Evolutionary conservation across 495 filamentous ascomycete species (phyloP), one percentile per base, ranked within the genome.

Genomic region (Thermothielavioides terrestris): DNA sequence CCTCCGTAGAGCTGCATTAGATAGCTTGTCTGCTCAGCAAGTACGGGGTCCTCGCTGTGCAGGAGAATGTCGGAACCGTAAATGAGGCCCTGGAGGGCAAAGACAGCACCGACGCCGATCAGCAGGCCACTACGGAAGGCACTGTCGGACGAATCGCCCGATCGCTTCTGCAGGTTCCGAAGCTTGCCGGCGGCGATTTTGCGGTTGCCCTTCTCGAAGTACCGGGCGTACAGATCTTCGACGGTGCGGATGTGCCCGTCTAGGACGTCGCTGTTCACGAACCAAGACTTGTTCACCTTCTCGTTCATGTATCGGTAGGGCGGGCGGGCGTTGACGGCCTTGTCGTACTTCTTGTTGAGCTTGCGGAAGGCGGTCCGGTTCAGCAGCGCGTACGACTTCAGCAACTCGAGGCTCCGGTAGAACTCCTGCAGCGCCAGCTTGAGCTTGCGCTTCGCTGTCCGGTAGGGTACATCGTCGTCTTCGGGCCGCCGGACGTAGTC

Each of bases 301-400:
- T 95, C 92, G 9, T 81, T 82, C 87, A 95, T 90, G 61, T 89
- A 97, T 27, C 85, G 76, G 55, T 83, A 75, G 7, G 84, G 77
- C 2, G 86, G 85, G 22, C 82, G 78, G 40, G 88, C 80, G 53
- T 91, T 80, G 44, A 88, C 78, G 6, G 81, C 78, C 66, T 97
- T 97, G 70, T 98, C 90, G 58, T 89, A 96, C 69, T 98, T 98
- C 69, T 98, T 98, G 67, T 92, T 97, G 61, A 98, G 89, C 64
- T 98, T 98, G 7, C 90, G 85, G 52, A 97, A 96, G 1, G 89
- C 94, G 2, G 87, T 92, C 41, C 85, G 77, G 60, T 98, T 98
- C 12, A 95, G 70, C 17, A 89, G 74, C 6, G 88, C 84, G 59
- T 92, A 98, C 0, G 86, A 85, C 67, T 95, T 95, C 18, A 98